A percentile compares a stretch with the other conserved stretches of the same genome.
phyloP scores from a whole-genome alignment of 495 filamentous ascomycete species.

The Talaromyces ruber region DNA sequence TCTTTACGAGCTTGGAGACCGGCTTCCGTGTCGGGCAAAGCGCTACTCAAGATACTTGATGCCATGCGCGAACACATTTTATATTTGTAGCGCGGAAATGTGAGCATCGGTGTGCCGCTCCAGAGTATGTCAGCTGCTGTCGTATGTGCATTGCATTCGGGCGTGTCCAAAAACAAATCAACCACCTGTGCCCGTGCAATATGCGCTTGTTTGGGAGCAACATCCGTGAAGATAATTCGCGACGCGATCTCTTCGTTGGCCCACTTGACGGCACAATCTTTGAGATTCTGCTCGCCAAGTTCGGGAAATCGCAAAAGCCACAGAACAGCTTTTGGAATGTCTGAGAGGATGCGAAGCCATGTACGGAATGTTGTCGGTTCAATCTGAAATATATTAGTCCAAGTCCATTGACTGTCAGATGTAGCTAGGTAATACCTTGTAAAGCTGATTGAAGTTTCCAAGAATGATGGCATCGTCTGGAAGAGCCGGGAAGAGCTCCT shows the following conservation, averaged over 20 bases:
- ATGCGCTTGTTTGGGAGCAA: slow-evolving; percentile 90
- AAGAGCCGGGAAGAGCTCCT: slow-evolving; percentile 82
- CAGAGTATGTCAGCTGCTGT: slow-evolving; percentile 95
- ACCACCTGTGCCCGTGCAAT: slow-evolving; percentile 86
- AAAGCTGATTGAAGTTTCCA: slow-evolving; percentile 98
- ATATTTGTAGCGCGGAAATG: slow-evolving; percentile 87
- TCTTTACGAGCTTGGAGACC: slow-evolving; percentile 63
- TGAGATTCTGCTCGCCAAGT: slow-evolving; percentile 78
- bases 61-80: slow-evolving; percentile 99
- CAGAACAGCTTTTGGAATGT: slow-evolving; percentile 77
- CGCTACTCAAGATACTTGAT: slow-evolving; percentile 84
- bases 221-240: slow-evolving; percentile 94
- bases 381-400: slow-evolving; percentile 50
- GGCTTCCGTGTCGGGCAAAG: slow-evolving; percentile 60
- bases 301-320: slow-evolving; percentile 98
- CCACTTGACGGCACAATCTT: slow-evolving; percentile 72
- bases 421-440: slow-evolving; percentile 61
- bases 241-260: slow-evolving; percentile 77
- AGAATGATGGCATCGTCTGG: slow-evolving; percentile 83
- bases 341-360: slow-evolving; percentile 90
- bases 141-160: slow-evolving; percentile 97
- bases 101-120: slow-evolving; percentile 90
- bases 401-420: not conserved
- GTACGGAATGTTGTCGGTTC: slow-evolving; percentile 94
- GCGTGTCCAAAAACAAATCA: slow-evolving; percentile 94